Conservation (phyloP, 352 stramenopile species). For the Globisporangium nodosum region DNA sequence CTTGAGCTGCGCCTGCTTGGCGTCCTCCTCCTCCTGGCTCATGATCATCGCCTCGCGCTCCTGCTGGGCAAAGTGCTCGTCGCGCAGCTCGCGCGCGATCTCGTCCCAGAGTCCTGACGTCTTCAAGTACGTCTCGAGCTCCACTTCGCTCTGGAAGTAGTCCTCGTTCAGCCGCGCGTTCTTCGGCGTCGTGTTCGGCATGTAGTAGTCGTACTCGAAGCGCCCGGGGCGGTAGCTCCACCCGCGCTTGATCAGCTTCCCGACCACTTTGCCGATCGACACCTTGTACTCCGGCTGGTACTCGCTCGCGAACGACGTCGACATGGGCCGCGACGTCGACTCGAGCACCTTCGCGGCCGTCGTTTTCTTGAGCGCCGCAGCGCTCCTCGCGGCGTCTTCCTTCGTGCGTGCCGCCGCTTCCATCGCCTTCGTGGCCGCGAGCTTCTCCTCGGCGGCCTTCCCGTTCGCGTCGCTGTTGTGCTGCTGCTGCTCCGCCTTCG, state of each 20-base stretch:
- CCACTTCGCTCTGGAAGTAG: conserved; percentile 66
- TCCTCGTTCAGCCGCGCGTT: conserved; percentile 50
- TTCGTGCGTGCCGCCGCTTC: background rate
- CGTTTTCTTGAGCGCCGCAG: conserved; percentile 1
- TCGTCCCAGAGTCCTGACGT: conserved; percentile 56
- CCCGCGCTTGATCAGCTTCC: conserved; percentile 44
- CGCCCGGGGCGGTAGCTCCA: conserved; percentile 68
- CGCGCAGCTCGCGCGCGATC: conserved; percentile 34
- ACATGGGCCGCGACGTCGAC: background rate
- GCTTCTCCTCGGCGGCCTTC: conserved; percentile 15
- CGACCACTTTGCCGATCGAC: conserved; percentile 52
- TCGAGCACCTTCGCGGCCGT: background rate
- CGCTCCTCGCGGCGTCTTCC: background rate
- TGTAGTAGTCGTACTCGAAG: conserved; percentile 86
- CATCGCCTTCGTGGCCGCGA: background rate
- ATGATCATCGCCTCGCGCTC: conserved; percentile 17
- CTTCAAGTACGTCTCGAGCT: conserved; percentile 67
- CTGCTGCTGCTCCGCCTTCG: background rate
- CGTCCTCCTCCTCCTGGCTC: conserved; percentile 20
- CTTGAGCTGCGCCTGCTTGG: conserved; percentile 12
- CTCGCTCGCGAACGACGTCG: conserved; percentile 4
- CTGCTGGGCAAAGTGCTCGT: conserved; percentile 21
- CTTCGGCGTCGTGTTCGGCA: conserved; percentile 48
- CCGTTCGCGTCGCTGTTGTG: background rate
- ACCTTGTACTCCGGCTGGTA: conserved; percentile 24